A percentile compares a stretch with the other conserved stretches of the same genome.
Conservation (phyloP, 768 basidiomycete genomes). For the Kwoniella sp. region DNA sequence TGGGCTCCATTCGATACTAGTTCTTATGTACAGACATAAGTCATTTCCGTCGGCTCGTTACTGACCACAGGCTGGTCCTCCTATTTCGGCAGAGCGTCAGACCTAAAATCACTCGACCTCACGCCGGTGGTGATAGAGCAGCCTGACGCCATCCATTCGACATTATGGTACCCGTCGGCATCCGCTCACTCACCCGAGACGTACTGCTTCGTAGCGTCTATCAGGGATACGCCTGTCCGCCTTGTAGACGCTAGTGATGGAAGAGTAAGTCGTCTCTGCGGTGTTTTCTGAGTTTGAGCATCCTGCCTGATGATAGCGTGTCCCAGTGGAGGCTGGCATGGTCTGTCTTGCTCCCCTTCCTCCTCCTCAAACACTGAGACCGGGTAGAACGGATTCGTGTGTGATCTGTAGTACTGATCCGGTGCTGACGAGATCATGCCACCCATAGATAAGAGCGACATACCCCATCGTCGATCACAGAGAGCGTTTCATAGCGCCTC, state of each 20-base stretch:
- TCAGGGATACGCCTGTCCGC: slow-evolving; percentile 82
- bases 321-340: no score
- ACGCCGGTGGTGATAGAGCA: slow-evolving; percentile 55
- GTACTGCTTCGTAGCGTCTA: slow-evolving; percentile 81
- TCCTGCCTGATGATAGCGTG: no score
- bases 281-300: background rate
- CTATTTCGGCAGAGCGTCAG: background rate
- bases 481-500: slow-evolving; percentile 87
- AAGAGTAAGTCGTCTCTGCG: slow-evolving; percentile 59
- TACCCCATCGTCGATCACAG: slow-evolving; percentile 90
- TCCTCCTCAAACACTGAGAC: background rate
- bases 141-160: slow-evolving; percentile 74
- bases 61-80: no score
- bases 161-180: slow-evolving; percentile 82
- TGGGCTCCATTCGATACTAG: no score
- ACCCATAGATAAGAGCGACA: slow-evolving; percentile 76
- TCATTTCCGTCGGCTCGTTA: no score
- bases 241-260: slow-evolving; percentile 78
- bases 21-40: no score
- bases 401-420: no score
- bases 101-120: background rate
- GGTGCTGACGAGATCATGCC: slow-evolving; percentile 9
- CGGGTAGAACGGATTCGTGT: no score
- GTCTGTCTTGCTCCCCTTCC: background rate
- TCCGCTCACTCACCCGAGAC: slow-evolving; percentile 63